A percentile compares a stretch with the other conserved stretches of the same genome.
These are phyloP conservation scores for Thymus mandschuricus DNA, from an alignment of 257 asterid species.

Conservation along the genomic window DNA sequence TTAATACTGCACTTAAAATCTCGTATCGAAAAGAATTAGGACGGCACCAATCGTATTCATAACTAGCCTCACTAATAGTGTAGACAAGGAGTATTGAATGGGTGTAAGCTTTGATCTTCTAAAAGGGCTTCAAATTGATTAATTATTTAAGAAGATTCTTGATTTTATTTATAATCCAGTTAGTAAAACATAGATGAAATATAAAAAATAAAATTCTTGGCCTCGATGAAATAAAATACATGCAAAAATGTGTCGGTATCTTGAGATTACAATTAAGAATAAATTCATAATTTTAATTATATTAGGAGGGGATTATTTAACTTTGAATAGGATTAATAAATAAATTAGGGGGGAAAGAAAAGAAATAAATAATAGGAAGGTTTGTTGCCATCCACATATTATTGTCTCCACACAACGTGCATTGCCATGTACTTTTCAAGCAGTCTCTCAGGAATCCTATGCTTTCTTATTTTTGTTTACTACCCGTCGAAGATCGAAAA, in stretches of 20 bases:
- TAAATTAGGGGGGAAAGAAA: neutral
- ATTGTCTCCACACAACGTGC: constrained; percentile 37
- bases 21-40: no score
- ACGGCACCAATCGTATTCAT: no score
- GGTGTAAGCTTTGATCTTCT: no score
- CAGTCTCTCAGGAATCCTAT: constrained; percentile 33
- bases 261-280: neutral
- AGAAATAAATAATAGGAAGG: constrained; percentile 24
- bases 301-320: neutral
- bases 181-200: neutral
- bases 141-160: no score
- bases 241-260: constrained; percentile 9
- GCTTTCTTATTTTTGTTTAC: neutral
- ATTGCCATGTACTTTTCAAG: constrained; percentile 31
- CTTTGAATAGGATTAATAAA: neutral
- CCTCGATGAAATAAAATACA: neutral
- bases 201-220: neutral
- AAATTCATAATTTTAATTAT: constrained; percentile 1
- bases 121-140: no score
- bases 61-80: no score
- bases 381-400: constrained; percentile 37
- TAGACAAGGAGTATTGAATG: no score
- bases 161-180: neutral
- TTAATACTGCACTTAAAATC: no score
- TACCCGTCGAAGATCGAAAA: neutral